A percentile compares a stretch with the other conserved stretches of the same genome.
These are phyloP conservation scores for Talaromyces wortmannii DNA, from an alignment of 495 filamentous ascomycete genomes.

Conservation along the genomic window DNA sequence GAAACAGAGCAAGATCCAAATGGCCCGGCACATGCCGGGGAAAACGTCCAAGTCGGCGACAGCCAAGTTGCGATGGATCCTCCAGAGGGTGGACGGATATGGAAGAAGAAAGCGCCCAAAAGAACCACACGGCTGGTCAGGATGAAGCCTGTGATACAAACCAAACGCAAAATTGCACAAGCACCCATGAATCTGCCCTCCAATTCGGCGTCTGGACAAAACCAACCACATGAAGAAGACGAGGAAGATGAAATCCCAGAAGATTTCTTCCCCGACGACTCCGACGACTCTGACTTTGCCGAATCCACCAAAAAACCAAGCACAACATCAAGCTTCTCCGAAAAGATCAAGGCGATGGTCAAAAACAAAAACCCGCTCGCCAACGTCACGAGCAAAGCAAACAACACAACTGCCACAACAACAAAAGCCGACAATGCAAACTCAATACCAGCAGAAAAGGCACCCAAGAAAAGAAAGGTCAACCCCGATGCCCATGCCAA, in stretches of 20 bases:
- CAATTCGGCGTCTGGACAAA: constrained; percentile 13
- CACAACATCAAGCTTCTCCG: constrained; percentile 27
- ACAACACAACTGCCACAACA: constrained; percentile 22
- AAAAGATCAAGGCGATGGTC: constrained; percentile 36
- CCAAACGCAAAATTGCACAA: constrained; percentile 22
- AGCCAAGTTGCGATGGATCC: constrained; percentile 42
- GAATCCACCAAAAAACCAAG: constrained; percentile 15
- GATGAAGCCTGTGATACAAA: constrained; percentile 53
- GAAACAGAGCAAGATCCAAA: constrained; percentile 46
- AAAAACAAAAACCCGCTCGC: constrained; percentile 16
- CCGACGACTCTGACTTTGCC: constrained; percentile 21
- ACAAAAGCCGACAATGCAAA: constrained; percentile 17
- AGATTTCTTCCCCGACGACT: constrained; percentile 16
- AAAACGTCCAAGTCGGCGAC: constrained; percentile 50
- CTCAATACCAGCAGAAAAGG: constrained; percentile 39
- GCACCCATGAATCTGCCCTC: constrained; percentile 13
- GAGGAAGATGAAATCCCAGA: constrained; percentile 2
- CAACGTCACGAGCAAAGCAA: constrained; percentile 22
- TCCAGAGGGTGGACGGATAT: constrained; percentile 8
- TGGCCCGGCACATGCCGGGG: background rate
- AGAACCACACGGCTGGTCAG: constrained; percentile 18
- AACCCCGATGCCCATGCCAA: constrained; percentile 57
- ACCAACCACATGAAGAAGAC: background rate
- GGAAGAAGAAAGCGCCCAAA: constrained; percentile 12
- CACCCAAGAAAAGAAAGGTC: constrained; percentile 57